Evolutionary conservation across 371 early-diverging fungal species (phyloP), one percentile per base, ranked within the genome.

Genomic region (Coemansia sp.): DNA sequence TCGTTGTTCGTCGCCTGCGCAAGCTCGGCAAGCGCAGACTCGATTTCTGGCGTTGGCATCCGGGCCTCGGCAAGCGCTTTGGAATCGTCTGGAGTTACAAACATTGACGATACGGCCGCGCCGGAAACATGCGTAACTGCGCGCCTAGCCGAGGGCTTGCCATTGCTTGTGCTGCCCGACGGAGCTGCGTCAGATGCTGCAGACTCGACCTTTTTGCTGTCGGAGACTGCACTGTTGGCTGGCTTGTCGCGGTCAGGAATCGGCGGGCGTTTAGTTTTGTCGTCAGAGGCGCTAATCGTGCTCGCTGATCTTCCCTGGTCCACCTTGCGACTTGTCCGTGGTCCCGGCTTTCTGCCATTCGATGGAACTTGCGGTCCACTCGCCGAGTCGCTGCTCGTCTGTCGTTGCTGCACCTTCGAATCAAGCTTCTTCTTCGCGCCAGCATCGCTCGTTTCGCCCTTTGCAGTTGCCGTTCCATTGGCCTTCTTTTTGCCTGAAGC

Each of bases 261-360:
- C 5, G 77, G 77, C 29, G 77, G 74, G 0, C 56, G 68, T 62
- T 59, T 27, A 37, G 27, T 24, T 34, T 34, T 66, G 8, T 57
- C 21, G 13, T 65, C 63, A 24, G 62, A 42, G n/a, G 66, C 56
- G 51, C 29, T 53, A 21, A 51, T 16, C 26, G 8, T 37, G 60
- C 64, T 42, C 14, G 31, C 18, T 26, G 61, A 39, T 37, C 68
- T 61, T 18, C 34, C 39, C 24, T 42, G 64, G n/a, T 73, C 78
- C 21, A 77, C 67, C 62, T 77, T 77, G 42, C 78, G 75, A 27
- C 78, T 77, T 2, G 78, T 69, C 31, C 78, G 78, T 18, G 78
- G 50, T 5, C 78, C 78, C 1, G 70, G 16, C 55, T 77, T 77
- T n/a, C 78, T 53, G 13, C 78, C 78, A 37, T 77, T 77, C 4